Percentiles rank a stretch among this genome's conserved stretches.
These are phyloP conservation scores for Phytophthora fragariae DNA, from an alignment of 352 stramenopile species.

Conservation along the genomic window DNA sequence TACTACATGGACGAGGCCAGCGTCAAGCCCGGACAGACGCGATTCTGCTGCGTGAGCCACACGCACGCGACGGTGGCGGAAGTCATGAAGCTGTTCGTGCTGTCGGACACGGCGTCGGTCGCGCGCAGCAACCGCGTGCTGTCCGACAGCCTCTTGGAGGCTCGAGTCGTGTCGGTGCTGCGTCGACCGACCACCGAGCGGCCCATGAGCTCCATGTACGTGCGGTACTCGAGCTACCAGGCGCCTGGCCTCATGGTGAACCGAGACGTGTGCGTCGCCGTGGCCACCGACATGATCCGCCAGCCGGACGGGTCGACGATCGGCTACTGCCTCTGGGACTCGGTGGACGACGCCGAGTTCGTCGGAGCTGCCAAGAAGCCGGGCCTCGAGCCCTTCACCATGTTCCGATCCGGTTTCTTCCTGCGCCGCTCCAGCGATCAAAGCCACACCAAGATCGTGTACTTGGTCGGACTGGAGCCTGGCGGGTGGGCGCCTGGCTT, in stretches of 20 bases:
- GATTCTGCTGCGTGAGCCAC: constrained; percentile 67
- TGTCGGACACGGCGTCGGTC: constrained; percentile 47
- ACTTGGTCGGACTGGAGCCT: constrained; percentile 57
- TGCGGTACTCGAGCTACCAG: constrained; percentile 46
- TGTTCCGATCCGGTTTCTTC: constrained; percentile 68
- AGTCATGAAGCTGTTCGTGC: constrained; percentile 59
- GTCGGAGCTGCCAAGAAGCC: constrained; percentile 20
- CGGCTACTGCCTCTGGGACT: constrained; percentile 73
- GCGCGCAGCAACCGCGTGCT: constrained; percentile 54
- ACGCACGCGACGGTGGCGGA: constrained; percentile 47
- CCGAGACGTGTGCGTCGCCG: constrained; percentile 43
- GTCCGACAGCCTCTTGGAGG: constrained; percentile 57
- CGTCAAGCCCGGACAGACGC: constrained; percentile 45
- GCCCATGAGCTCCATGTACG: constrained; percentile 49
- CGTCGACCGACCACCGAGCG: constrained; percentile 39
- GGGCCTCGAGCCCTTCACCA: constrained; percentile 32
- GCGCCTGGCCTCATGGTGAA: constrained; percentile 47
- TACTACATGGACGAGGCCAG: constrained; percentile 62
- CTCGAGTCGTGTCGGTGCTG: constrained; percentile 52
- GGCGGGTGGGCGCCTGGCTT: constrained; percentile 46
- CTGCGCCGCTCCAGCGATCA: constrained; percentile 26
- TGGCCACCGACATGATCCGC: constrained; percentile 46
- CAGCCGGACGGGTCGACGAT: constrained; percentile 54
- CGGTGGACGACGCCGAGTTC: constrained; percentile 50
- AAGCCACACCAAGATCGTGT: constrained; percentile 64